phyloP scores from a whole-genome alignment of 768 basidiomycete genomes.

The Rhodotorula graminis region DNA sequence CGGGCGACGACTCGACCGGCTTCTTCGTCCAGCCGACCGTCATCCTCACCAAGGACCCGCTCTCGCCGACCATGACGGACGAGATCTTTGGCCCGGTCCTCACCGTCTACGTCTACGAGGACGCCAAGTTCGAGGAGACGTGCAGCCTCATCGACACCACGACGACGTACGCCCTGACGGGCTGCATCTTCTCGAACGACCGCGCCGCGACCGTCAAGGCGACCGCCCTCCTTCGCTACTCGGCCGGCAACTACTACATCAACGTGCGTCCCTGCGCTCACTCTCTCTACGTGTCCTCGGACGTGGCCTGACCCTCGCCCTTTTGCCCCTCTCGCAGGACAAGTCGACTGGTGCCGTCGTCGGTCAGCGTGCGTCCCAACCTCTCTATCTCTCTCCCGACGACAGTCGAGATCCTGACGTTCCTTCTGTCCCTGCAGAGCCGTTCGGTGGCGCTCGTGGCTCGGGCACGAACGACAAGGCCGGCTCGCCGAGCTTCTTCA shows the following conservation, averaged over 20 bases:
- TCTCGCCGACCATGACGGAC: constrained; percentile 79
- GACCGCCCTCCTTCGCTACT: constrained; percentile 75
- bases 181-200: constrained; percentile 79
- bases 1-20: constrained; percentile 77
- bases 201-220: constrained; percentile 74
- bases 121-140: constrained; percentile 77
- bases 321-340: constrained; percentile 17
- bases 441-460: constrained; percentile 82
- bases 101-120: constrained; percentile 86
- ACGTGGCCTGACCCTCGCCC: neutral
- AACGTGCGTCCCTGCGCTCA: neutral
- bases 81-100: constrained; percentile 97
- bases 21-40: constrained; percentile 93
- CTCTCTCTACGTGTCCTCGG: neutral
- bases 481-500: constrained; percentile 68
- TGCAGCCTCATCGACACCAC: constrained; percentile 80
- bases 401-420: neutral
- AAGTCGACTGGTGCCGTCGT: constrained; percentile 98
- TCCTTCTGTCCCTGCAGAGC: constrained; percentile 50
- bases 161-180: constrained; percentile 87
- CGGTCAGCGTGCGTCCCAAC: constrained; percentile 59
- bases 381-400: too few species aligned
- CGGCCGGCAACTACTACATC: constrained; percentile 86
- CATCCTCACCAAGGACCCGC: constrained; percentile 85
- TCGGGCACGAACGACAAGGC: constrained; percentile 82